These are phyloP conservation scores for Candida sphagnicola DNA, from an alignment of 805 yeast genomes.

Conservation along the genomic window DNA sequence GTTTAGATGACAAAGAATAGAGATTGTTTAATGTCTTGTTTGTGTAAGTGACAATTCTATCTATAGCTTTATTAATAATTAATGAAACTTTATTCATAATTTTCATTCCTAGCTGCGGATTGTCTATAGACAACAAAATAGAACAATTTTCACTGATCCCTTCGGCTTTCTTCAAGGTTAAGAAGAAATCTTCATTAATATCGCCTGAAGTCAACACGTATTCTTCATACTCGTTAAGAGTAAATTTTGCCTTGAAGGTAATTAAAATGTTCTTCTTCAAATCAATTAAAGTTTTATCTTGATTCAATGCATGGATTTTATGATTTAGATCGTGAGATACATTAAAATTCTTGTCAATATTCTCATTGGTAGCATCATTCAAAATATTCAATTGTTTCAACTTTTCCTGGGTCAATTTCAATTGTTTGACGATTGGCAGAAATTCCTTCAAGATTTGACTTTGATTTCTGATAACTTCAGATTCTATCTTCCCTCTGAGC, in stretches of 20 bases:
- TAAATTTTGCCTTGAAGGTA: constrained; percentile 57
- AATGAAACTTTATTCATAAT: constrained; percentile 57
- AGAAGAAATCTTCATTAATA: constrained; percentile 54
- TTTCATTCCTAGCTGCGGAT: constrained; percentile 59
- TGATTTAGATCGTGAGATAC: constrained; percentile 19
- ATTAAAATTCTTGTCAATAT: constrained; percentile 27
- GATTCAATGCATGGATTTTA: constrained; percentile 22
- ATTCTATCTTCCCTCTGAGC: constrained; percentile 57
- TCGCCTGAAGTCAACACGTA: constrained; percentile 48
- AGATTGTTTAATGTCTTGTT: constrained; percentile 31
- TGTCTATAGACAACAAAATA: constrained; percentile 64
- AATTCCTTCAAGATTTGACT: constrained; percentile 29
- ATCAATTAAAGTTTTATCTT: constrained; percentile 28
- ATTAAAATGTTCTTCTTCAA: constrained; percentile 51
- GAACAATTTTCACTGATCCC: constrained; percentile 64
- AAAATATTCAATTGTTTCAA: constrained; percentile 17
- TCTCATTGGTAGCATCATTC: constrained; percentile 33
- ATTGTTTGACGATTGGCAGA: constrained; percentile 24
- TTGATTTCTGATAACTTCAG: constrained; percentile 55
- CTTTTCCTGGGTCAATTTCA: constrained; percentile 17
- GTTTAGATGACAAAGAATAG: constrained; percentile 21
- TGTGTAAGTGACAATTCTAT: constrained; percentile 25
- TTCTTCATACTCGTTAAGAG: constrained; percentile 69
- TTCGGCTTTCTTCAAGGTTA: constrained; percentile 57
- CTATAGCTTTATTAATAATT: constrained; percentile 40